These are phyloP conservation scores for Penicillium angulare DNA, from an alignment of 495 filamentous ascomycete genomes.

Conservation along the genomic window DNA sequence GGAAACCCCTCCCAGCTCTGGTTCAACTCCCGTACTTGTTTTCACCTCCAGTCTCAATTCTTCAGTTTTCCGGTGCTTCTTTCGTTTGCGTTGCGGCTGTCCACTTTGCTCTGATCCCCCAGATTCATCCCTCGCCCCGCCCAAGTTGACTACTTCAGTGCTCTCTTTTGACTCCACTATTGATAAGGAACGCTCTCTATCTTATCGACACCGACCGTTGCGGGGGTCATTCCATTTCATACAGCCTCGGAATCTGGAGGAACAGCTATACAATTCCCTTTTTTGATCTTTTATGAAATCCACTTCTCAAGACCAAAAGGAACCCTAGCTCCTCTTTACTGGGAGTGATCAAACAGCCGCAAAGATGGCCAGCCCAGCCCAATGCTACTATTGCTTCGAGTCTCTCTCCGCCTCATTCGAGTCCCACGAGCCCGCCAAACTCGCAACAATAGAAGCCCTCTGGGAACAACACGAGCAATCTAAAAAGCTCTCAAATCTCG, in stretches of 20 bases:
- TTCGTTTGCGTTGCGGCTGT: background rate
- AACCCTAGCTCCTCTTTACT: background rate
- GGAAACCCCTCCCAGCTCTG: background rate
- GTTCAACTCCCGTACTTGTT: background rate
- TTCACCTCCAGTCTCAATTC: background rate
- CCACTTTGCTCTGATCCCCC: background rate
- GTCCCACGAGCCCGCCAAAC: constrained; percentile 53
- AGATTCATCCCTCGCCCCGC: background rate
- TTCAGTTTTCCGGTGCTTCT: background rate
- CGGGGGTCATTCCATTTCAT: background rate
- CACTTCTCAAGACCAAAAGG: background rate
- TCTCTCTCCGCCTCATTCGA: constrained; percentile 65
- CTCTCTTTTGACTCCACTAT: background rate
- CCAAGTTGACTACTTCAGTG: background rate
- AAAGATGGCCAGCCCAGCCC: constrained; percentile 74
- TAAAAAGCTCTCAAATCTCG: constrained; percentile 36
- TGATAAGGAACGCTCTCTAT: background rate
- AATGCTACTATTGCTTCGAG: constrained; percentile 94
- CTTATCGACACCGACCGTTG: background rate
- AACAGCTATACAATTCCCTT: background rate
- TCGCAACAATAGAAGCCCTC: constrained; percentile 67
- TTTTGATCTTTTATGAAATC: background rate
- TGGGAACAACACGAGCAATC: constrained; percentile 58
- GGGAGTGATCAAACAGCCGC: background rate
- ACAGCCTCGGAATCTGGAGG: no score